phyloP scores from a whole-genome alignment of 768 basidiomycete genomes.

The Chalciporus sphaerocephalus region DNA sequence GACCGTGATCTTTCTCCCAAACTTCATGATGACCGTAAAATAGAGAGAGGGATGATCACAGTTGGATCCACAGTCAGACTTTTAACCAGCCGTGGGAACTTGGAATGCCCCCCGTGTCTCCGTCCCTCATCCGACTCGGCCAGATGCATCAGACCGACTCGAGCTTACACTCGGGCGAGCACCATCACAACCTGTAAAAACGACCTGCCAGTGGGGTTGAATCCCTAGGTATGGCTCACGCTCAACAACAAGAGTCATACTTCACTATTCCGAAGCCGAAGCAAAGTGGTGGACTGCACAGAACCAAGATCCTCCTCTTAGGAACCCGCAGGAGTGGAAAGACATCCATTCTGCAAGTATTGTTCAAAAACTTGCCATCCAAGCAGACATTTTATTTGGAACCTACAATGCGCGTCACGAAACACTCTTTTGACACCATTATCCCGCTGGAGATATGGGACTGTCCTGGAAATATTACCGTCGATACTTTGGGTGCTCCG shows the following conservation, averaged over 20 bases:
- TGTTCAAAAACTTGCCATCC: slow-evolving; percentile 80
- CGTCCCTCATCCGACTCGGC: too few relatives aligned
- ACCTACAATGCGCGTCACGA: slow-evolving; percentile 72
- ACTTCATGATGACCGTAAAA: slow-evolving; percentile 59
- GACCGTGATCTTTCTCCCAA: slow-evolving; percentile 73
- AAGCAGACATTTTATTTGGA: slow-evolving; percentile 91
- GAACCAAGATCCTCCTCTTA: slow-evolving; percentile 69
- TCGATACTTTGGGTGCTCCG: slow-evolving; percentile 70
- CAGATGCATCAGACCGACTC: too few relatives aligned
- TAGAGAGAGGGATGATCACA: neutral
- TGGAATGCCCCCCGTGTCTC: too few relatives aligned
- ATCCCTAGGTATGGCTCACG: slow-evolving; percentile 5
- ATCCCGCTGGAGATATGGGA: slow-evolving; percentile 95
- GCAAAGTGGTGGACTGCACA: slow-evolving; percentile 17
- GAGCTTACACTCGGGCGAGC: too few relatives aligned
- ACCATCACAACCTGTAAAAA: neutral
- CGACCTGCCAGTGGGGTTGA: slow-evolving; percentile 6
- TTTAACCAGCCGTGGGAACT: too few relatives aligned
- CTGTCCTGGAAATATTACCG: slow-evolving; percentile 81
- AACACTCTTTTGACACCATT: slow-evolving; percentile 77
- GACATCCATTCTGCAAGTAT: slow-evolving; percentile 83
- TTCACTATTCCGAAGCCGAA: slow-evolving; percentile 8
- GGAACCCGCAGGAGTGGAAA: slow-evolving; percentile 83
- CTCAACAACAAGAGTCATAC: slow-evolving; percentile 10
- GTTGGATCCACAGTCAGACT: too few relatives aligned